Evolutionary conservation across 768 basidiomycete genomes (phyloP).

Genomic region (Tylopilus intermedius): DNA sequence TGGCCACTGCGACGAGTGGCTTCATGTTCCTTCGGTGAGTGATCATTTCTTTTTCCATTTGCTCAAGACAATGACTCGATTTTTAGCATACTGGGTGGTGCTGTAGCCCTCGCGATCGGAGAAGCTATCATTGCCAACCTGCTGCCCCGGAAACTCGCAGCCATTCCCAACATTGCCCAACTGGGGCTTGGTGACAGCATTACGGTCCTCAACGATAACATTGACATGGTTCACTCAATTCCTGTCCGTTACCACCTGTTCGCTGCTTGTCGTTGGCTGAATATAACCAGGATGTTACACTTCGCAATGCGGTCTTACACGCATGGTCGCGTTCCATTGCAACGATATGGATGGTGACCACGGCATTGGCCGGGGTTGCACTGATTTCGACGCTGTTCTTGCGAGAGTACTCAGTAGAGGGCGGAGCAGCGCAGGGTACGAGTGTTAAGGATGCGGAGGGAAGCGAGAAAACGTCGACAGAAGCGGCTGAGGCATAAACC

Average conservation of each 20-base stretch:
- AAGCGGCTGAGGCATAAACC: background rate
- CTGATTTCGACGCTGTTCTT: constrained; percentile 51
- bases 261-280: background rate
- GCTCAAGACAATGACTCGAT: background rate
- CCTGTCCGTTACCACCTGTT: constrained; percentile 1
- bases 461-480: background rate
- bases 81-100: constrained; percentile 61
- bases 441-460: too few species aligned
- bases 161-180: constrained; percentile 28
- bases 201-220: constrained; percentile 41
- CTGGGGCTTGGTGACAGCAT: constrained; percentile 33
- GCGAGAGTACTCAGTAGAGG: constrained; percentile 52
- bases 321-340: constrained; percentile 62
- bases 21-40: constrained; percentile 63
- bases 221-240: constrained; percentile 35
- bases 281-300: constrained; percentile 39
- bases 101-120: constrained; percentile 66
- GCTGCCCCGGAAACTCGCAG: constrained; percentile 30
- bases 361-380: constrained; percentile 50
- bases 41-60: background rate
- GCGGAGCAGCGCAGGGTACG: constrained; percentile 35
- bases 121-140: constrained; percentile 65
- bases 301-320: constrained; percentile 48
- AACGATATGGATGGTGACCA: constrained; percentile 60
- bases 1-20: constrained; percentile 75